These are phyloP conservation scores for Isatis tinctoria DNA, from an alignment of 345 rosid genomes.

Conservation along the genomic window DNA sequence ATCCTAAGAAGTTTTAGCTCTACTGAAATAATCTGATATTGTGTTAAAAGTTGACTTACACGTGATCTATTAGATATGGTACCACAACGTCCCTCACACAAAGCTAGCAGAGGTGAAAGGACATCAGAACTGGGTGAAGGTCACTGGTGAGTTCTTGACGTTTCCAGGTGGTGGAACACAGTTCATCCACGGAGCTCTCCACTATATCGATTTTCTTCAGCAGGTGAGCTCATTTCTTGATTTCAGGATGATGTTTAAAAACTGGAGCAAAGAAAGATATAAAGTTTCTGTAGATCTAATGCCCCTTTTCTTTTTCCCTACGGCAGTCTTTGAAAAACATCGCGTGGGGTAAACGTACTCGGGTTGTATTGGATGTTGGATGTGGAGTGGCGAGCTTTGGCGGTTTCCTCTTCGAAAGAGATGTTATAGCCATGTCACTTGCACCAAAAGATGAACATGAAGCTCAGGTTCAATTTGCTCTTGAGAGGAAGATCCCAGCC, in stretches of 20 bases:
- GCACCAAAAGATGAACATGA: constrained; percentile 98
- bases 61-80: constrained; percentile 73
- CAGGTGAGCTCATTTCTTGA: constrained; percentile 37
- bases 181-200: constrained; percentile 91
- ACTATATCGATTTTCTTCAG: constrained; percentile 77
- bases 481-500: constrained; percentile 94
- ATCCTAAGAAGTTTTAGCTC: background rate
- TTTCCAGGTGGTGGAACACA: constrained; percentile 99
- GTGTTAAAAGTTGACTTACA: background rate
- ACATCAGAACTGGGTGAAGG: constrained; percentile 96
- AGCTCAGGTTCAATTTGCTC: constrained; percentile 96
- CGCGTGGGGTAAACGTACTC: constrained; percentile 76
- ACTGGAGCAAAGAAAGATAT: background rate
- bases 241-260: background rate
- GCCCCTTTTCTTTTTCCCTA: background rate
- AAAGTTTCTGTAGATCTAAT: background rate
- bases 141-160: constrained; percentile 83
- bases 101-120: constrained; percentile 78
- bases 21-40: background rate
- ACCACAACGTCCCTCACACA: constrained; percentile 83
- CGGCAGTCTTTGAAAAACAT: constrained; percentile 63
- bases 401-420: constrained; percentile 77
- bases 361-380: constrained; percentile 82
- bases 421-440: constrained; percentile 88
- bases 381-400: constrained; percentile 99